Evolutionary conservation across 179 eudicot genomes (phyloP), one percentile per base, ranked within the genome.

Genomic region (Nepenthes alata): DNA sequence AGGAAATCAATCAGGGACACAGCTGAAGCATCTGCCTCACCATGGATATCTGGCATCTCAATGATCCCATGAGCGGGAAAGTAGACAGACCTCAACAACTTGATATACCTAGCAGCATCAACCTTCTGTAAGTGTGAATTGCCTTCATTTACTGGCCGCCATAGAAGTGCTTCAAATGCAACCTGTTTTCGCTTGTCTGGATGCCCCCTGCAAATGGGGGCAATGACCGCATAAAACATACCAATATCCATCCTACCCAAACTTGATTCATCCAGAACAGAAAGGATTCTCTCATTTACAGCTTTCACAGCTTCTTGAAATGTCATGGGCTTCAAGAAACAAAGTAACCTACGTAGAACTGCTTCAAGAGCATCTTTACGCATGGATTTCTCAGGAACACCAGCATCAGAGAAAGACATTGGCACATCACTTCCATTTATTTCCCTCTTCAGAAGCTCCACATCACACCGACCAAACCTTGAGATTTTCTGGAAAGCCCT

Each of bases 221-320:
- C 95, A 35, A 93, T 76, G 55, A 93, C 65, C 10, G 98, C 97
- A 41, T 85, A 89, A 66, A 93, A 89, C 97, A 93, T 86, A 61
- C 98, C 98, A 50, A 93, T 76, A 63, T 93, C 98, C 54, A 93
- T 85, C 71, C 95, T 76, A 38, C 95, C 83, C 44, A 78, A 67
- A 51, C 88, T 97, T 7, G 88, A 76, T 54, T 86, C 98, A 64
- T 93, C 98, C 61, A 93, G 67, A 1, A 80, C 91, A 4, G 81
- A 80, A 0, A 93, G 80, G 68, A 93, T 87, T 60, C 86, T 79
- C 75, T 83, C 93, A 60, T 93, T 93, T 68, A 93, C 82, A 34
- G 93, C 87, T 74, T 87, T 93, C 11, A 93, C 85, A 5, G 98
- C 86, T 64, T 95, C 98, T 54, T 83, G 86, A 70, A 93, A 93